Percentiles rank a stretch among this genome's conserved stretches.
phyloP scores from a whole-genome alignment of 2,329 filamentous ascomycete genomes.

The Hymenoscyphus repandus region DNA sequence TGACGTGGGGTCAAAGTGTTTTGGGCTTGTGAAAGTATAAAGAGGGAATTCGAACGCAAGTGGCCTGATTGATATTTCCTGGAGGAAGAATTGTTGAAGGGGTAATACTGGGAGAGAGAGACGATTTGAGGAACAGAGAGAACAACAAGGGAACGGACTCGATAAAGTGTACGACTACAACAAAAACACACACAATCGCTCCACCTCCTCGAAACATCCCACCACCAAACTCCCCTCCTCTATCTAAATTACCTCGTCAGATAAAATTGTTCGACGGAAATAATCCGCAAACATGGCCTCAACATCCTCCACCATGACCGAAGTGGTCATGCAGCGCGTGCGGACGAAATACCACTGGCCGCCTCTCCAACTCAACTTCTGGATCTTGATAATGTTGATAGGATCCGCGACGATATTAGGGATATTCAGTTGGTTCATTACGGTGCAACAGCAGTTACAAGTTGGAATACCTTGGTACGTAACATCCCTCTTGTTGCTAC shows the following conservation, averaged over 20 bases:
- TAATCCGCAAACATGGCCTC: background rate
- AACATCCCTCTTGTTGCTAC: background rate
- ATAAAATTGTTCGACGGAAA: background rate
- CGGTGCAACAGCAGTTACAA: conserved; percentile 49
- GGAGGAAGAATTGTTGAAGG: too few species aligned
- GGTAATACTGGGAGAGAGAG: too few species aligned
- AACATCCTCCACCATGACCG: conserved; percentile 11
- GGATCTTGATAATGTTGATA: conserved; percentile 62
- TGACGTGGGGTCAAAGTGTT: too few species aligned
- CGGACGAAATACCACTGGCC: conserved; percentile 57
- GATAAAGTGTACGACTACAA: background rate
- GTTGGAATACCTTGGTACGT: conserved; percentile 56
- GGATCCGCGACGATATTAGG: conserved; percentile 55
- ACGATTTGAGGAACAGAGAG: too few species aligned
- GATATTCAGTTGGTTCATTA: conserved; percentile 55
- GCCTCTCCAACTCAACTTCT: conserved; percentile 60
- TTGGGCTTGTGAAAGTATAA: too few species aligned
- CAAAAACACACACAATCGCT: background rate
- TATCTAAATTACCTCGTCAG: too few species aligned
- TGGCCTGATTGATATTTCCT: too few species aligned
- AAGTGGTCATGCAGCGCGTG: conserved; percentile 24
- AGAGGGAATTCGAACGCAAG: too few species aligned
- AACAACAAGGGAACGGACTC: too few species aligned
- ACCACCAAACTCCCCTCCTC: too few species aligned
- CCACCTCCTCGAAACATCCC: background rate